A percentile compares a stretch with the other conserved stretches of the same genome.
Evolutionary conservation across 177 flowering plant genomes (phyloP).

Genomic region (Vitis hybrid): DNA sequence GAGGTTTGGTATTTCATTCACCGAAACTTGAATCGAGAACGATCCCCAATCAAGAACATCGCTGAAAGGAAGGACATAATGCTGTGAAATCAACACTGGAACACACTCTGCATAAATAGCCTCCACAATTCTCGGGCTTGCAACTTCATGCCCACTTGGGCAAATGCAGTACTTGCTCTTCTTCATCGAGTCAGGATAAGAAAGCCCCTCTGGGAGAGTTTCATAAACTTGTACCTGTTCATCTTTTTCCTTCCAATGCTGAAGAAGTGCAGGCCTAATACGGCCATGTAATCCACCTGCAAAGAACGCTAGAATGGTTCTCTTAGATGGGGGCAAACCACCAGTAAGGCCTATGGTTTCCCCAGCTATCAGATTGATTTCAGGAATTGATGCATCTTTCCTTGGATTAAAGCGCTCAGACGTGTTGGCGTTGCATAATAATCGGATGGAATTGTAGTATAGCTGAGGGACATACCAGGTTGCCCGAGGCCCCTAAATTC

Average conservation of each 20-base stretch:
- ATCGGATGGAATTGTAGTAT: slow-evolving; percentile 29
- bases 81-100: slow-evolving; percentile 44
- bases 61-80: slow-evolving; percentile 45
- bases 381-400: slow-evolving; percentile 35
- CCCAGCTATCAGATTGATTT: slow-evolving; percentile 29
- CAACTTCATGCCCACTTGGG: slow-evolving; percentile 60
- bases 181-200: slow-evolving; percentile 29
- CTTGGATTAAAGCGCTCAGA: slow-evolving; percentile 35
- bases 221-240: slow-evolving; percentile 24
- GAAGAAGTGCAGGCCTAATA: slow-evolving; percentile 22
- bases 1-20: slow-evolving; percentile 36
- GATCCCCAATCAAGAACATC: slow-evolving; percentile 51
- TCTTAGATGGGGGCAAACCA: slow-evolving; percentile 13
- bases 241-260: slow-evolving; percentile 30
- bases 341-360: slow-evolving; percentile 8
- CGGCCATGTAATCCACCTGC: slow-evolving; percentile 32
- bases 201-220: slow-evolving; percentile 16
- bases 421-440: slow-evolving; percentile 40
- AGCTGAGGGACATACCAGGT: slow-evolving; percentile 31
- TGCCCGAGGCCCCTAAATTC: slow-evolving; percentile 29
- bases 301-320: slow-evolving; percentile 31
- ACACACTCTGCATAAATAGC: slow-evolving; percentile 54
- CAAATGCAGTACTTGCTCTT: slow-evolving; percentile 36
- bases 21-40: slow-evolving; percentile 35
- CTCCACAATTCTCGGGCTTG: slow-evolving; percentile 52